A percentile compares a stretch with the other conserved stretches of the same genome.
phyloP scores from a whole-genome alignment of 441 rosid genomes.

The Pelargonium fulgidum region DNA sequence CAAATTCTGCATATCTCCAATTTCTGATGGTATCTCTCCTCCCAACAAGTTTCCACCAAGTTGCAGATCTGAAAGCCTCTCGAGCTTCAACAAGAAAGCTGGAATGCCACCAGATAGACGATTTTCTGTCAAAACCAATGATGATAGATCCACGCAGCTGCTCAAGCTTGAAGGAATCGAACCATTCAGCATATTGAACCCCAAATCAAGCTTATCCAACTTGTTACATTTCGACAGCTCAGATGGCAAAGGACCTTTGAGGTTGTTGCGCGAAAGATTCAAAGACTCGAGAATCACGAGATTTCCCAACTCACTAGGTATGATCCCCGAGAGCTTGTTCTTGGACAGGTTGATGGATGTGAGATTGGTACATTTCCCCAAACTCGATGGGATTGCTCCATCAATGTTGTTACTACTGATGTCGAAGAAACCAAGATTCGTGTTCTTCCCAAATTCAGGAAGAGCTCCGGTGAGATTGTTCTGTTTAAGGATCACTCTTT shows the following conservation, averaged over 20 bases:
- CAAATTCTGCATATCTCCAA: slow-evolving; percentile 43
- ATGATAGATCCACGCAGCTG: slow-evolving; percentile 41
- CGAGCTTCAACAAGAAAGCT: slow-evolving; percentile 40
- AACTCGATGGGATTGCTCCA: slow-evolving; percentile 56
- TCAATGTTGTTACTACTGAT: slow-evolving; percentile 43
- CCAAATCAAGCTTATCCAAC: slow-evolving; percentile 45
- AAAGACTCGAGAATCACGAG: slow-evolving; percentile 38
- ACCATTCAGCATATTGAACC: slow-evolving; percentile 57
- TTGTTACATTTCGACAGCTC: slow-evolving; percentile 45
- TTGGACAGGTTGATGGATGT: slow-evolving; percentile 42
- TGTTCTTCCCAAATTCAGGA: slow-evolving; percentile 43
- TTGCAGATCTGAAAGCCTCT: slow-evolving; percentile 42
- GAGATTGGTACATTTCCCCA: slow-evolving; percentile 45
- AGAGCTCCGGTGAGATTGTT: slow-evolving; percentile 50
- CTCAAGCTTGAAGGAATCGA: slow-evolving; percentile 40
- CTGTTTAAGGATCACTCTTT: slow-evolving; percentile 46
- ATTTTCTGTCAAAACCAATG: slow-evolving; percentile 50
- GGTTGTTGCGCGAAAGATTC: slow-evolving; percentile 50
- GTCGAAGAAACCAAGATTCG: slow-evolving; percentile 38
- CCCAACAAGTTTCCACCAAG: slow-evolving; percentile 57
- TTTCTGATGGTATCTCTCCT: slow-evolving; percentile 57
- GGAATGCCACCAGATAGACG: slow-evolving; percentile 65
- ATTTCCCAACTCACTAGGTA: slow-evolving; percentile 55
- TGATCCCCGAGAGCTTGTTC: slow-evolving; percentile 48
- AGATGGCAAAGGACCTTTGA: slow-evolving; percentile 57